These are phyloP conservation scores for Escallonia herrerae DNA, from an alignment of 129 eudicot genomes.

Conservation along the genomic window DNA sequence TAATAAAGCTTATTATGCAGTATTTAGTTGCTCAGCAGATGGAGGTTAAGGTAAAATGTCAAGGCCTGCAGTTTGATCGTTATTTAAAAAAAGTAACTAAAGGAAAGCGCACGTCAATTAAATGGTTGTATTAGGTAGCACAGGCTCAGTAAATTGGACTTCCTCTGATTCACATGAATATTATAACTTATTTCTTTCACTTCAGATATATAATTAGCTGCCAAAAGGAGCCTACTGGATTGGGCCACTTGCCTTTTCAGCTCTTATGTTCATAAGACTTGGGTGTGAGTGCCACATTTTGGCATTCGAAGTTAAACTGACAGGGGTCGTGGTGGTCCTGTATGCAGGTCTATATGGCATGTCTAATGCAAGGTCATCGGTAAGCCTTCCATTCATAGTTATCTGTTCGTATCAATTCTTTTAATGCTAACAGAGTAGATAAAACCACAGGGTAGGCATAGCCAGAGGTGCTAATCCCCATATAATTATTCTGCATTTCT, in stretches of 20 bases:
- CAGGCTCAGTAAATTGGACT: no score
- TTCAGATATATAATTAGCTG: no score
- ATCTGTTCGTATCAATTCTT: background rate
- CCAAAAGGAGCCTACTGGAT: no score
- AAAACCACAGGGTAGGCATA: background rate
- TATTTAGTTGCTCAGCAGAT: background rate
- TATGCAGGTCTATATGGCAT: slow-evolving; percentile 92
- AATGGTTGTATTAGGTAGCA: no score
- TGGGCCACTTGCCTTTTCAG: no score
- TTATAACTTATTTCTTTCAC: no score
- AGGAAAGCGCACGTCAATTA: no score
- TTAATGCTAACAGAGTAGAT: background rate
- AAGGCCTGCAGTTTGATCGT: no score
- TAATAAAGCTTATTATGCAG: background rate
- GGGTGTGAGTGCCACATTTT: no score
- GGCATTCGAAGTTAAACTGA: background rate
- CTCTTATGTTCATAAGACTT: no score
- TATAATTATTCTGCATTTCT: slow-evolving; percentile 4
- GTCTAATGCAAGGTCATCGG: slow-evolving; percentile 78
- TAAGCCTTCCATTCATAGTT: slow-evolving; percentile 16
- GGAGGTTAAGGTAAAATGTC: background rate
- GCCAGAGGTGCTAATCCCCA: background rate
- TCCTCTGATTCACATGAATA: no score
- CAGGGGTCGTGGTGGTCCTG: slow-evolving; percentile 1
- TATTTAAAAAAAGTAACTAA: no score